A percentile compares a stretch with the other conserved stretches of the same genome.
Evolutionary conservation across 768 basidiomycete genomes (phyloP).

Genomic region (Rhodocollybia butyracea): DNA sequence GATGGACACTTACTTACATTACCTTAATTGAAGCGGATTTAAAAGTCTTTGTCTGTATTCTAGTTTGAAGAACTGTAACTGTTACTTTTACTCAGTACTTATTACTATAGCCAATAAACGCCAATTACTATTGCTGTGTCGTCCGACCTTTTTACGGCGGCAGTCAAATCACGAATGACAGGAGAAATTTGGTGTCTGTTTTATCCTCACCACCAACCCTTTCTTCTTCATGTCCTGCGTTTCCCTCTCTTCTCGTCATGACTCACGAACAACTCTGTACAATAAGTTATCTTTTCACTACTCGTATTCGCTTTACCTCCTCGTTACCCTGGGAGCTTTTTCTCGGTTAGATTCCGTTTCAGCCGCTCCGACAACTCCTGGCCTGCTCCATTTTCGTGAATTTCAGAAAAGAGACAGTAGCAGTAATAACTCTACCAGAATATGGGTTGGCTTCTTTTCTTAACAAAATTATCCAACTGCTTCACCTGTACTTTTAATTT

Average conservation of each 20-base stretch:
- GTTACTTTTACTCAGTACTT: no score
- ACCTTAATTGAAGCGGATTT: background rate
- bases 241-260: conserved; percentile 3
- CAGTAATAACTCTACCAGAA: background rate
- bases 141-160: no score
- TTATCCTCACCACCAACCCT: background rate
- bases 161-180: conserved; percentile 6
- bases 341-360: conserved; percentile 2
- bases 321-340: background rate
- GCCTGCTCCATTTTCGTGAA: background rate
- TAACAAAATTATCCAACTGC: background rate
- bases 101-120: no score
- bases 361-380: conserved; percentile 4
- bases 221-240: background rate
- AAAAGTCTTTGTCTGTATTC: no score
- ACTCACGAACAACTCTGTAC: conserved; percentile 7
- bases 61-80: no score
- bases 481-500: background rate
- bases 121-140: no score
- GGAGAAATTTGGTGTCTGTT: background rate
- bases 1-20: no score
- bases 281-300: background rate
- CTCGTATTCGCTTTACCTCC: background rate
- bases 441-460: background rate
- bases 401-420: no score